Conservation (phyloP, 306 rosid species). For the Gleditsia sinensis region DNA sequence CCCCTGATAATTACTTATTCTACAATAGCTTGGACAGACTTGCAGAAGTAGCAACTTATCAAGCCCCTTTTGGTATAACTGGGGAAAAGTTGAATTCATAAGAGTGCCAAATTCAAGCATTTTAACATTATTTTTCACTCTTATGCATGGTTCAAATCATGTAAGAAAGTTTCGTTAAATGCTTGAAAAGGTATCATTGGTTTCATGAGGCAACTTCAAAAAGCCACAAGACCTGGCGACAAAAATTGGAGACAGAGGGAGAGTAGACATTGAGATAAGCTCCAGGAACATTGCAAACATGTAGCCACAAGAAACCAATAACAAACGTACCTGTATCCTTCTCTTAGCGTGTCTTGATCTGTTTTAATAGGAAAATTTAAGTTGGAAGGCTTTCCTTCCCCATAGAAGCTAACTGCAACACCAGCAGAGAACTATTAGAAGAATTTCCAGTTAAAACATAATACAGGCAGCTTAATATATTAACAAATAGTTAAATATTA, state of each 20-base stretch:
- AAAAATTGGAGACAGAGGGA: neutral
- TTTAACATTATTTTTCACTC: slow-evolving; percentile 4
- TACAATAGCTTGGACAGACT: slow-evolving; percentile 1
- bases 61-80: neutral
- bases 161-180: neutral
- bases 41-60: slow-evolving; percentile 1
- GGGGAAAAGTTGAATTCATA: slow-evolving; percentile 14
- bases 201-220: neutral
- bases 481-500: too few relatives aligned
- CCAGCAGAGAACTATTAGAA: slow-evolving; percentile 22
- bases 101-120: slow-evolving; percentile 24
- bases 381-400: slow-evolving; percentile 57
- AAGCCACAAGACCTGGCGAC: neutral
- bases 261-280: slow-evolving; percentile 13
- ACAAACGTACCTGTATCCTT: slow-evolving; percentile 71
- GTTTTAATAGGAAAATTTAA: slow-evolving; percentile 76
- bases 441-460: neutral
- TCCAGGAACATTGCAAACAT: slow-evolving; percentile 11
- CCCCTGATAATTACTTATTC: neutral
- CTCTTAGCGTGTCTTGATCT: slow-evolving; percentile 88
- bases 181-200: neutral
- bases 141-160: slow-evolving; percentile 3
- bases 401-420: slow-evolving; percentile 69
- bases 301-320: slow-evolving; percentile 8
- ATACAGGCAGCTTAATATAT: slow-evolving; percentile 1